Percentiles rank a stretch among this genome's conserved stretches.
Evolutionary conservation across 768 basidiomycete species (phyloP).

Genomic region (Hypsizygus marmoreus): DNA sequence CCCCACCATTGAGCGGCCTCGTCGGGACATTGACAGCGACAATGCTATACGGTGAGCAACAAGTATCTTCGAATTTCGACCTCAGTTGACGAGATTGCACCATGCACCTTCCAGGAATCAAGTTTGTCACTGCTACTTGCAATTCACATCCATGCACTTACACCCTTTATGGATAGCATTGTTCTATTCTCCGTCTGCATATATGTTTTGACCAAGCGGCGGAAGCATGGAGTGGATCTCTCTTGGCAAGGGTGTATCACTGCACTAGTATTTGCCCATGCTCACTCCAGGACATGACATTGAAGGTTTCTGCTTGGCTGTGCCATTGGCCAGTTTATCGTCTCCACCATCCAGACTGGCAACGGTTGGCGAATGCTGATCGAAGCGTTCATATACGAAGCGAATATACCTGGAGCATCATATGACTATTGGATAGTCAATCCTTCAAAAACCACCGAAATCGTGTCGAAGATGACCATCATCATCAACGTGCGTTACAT

Average conservation of each 20-base stretch:
- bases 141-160: too few relatives aligned
- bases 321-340: background rate
- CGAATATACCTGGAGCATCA: background rate
- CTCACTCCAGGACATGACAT: too few relatives aligned
- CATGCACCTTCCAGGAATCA: background rate
- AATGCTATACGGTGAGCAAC: background rate
- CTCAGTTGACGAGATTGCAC: too few relatives aligned
- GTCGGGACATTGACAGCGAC: constrained; percentile 1
- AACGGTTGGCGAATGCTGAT: background rate
- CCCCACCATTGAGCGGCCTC: background rate
- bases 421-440: background rate
- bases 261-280: too few relatives aligned
- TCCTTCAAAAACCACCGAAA: background rate
- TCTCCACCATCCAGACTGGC: background rate
- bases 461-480: too few relatives aligned
- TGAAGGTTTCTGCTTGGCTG: background rate
- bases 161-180: too few relatives aligned
- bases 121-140: too few relatives aligned
- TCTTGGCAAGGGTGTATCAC: too few relatives aligned
- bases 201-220: too few relatives aligned
- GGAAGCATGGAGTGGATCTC: too few relatives aligned
- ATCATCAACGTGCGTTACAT: background rate
- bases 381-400: background rate
- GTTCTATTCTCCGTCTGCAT: too few relatives aligned
- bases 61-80: too few relatives aligned